Percentiles rank a stretch among this genome's conserved stretches.
Conservation (phyloP, 176 grass and related monocot genomes). For the Aegilops umbellulata region DNA sequence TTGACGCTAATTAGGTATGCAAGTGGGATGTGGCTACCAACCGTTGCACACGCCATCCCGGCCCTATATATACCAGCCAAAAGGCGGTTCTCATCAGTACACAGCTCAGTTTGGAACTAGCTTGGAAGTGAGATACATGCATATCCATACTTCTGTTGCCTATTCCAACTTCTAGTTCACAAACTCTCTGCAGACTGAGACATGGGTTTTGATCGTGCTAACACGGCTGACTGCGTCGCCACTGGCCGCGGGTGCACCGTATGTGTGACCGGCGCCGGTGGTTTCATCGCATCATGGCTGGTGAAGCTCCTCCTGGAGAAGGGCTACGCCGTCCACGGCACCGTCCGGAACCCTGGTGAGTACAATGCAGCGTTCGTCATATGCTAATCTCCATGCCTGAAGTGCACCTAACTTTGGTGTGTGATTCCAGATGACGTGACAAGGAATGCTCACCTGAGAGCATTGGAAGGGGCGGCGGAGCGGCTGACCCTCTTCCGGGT, state of each 20-base stretch:
- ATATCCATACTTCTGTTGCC: neutral
- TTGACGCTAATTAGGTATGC: neutral
- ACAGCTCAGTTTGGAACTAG: neutral
- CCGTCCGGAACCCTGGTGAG: constrained; percentile 50
- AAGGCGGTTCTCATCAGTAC: neutral
- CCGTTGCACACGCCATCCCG: neutral
- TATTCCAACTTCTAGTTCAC: neutral
- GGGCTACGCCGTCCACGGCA: constrained; percentile 55
- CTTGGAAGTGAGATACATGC: neutral
- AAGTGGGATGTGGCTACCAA: neutral
- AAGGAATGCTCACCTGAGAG: constrained; percentile 44
- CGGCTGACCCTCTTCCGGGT: constrained; percentile 33
- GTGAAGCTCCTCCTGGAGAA: constrained; percentile 68
- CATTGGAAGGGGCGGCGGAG: constrained; percentile 36
- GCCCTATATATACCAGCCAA: neutral
- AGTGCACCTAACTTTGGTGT: neutral
- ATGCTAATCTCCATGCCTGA: neutral
- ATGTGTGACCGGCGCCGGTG: constrained; percentile 56
- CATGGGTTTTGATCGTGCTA: neutral
- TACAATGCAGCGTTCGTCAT: neutral
- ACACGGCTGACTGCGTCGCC: neutral
- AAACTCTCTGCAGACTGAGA: neutral
- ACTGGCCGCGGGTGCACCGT: constrained; percentile 21
- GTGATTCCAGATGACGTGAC: constrained; percentile 24
- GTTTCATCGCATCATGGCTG: constrained; percentile 70